Conservation (phyloP, 495 filamentous ascomycete species). For the Daldinia grandis region DNA sequence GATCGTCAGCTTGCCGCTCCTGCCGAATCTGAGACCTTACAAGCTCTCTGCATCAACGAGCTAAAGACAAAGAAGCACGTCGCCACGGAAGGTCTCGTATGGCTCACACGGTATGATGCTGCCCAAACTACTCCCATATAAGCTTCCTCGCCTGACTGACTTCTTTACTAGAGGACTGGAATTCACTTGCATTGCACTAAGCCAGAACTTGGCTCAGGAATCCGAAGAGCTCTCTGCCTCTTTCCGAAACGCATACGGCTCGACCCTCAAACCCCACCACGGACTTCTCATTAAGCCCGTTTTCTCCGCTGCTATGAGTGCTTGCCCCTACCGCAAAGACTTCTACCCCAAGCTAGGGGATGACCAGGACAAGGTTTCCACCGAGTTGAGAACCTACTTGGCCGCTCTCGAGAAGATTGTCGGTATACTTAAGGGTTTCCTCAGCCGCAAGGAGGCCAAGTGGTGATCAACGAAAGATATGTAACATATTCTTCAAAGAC, state of each 20-base stretch:
- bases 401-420: slow-evolving; percentile 77
- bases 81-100: slow-evolving; percentile 88
- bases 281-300: slow-evolving; percentile 84
- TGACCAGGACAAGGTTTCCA: slow-evolving; percentile 67
- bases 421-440: slow-evolving; percentile 76
- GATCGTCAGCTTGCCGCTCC: slow-evolving; percentile 82
- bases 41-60: slow-evolving; percentile 85
- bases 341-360: slow-evolving; percentile 88
- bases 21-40: slow-evolving; percentile 77
- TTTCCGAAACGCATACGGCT: slow-evolving; percentile 84
- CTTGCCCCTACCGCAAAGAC: slow-evolving; percentile 87
- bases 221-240: slow-evolving; percentile 80
- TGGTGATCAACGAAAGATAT: slow-evolving; percentile 58
- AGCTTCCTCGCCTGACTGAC: slow-evolving; percentile 8
- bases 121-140: neutral
- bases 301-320: slow-evolving; percentile 90
- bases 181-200: slow-evolving; percentile 87
- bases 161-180: slow-evolving; percentile 74
- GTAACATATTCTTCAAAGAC: neutral
- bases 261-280: slow-evolving; percentile 91
- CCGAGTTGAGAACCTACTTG: slow-evolving; percentile 73
- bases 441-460: slow-evolving; percentile 72
- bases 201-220: slow-evolving; percentile 72
- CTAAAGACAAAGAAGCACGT: slow-evolving; percentile 84
- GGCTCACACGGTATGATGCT: slow-evolving; percentile 79